Percentiles rank a stretch among this genome's conserved stretches.
Evolutionary conservation across 2,329 filamentous ascomycete genomes (phyloP).

Genomic region (Fusarium cicatricum): DNA sequence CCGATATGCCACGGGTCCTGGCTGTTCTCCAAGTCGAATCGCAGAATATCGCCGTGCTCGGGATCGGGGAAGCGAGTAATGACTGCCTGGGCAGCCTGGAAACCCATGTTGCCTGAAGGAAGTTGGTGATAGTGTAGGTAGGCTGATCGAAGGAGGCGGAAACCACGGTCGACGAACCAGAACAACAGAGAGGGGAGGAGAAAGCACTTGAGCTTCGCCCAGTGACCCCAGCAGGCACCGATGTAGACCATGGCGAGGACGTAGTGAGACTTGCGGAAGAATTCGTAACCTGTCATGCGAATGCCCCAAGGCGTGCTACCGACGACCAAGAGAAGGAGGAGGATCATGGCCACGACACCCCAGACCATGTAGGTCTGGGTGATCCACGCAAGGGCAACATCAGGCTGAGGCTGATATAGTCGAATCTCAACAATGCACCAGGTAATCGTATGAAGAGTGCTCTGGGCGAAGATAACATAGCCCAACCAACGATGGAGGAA

Average conservation of each 20-base stretch:
- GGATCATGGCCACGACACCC: conserved; percentile 73
- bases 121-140: conserved; percentile 68
- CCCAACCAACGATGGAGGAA: conserved; percentile 82
- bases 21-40: conserved; percentile 70
- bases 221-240: conserved; percentile 79
- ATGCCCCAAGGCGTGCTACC: conserved; percentile 67
- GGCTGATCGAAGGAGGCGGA: conserved; percentile 65
- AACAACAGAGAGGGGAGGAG: conserved; percentile 71
- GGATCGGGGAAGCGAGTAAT: conserved; percentile 60
- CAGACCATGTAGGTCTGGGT: conserved; percentile 74
- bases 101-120: conserved; percentile 55
- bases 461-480: conserved; percentile 75
- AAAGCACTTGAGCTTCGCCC: conserved; percentile 73
- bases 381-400: conserved; percentile 64
- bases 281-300: conserved; percentile 75
- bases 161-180: conserved; percentile 69
- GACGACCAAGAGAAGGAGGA: conserved; percentile 68
- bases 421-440: conserved; percentile 73
- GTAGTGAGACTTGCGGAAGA: conserved; percentile 79
- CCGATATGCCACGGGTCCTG: conserved; percentile 71
- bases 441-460: conserved; percentile 72
- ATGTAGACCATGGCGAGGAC: conserved; percentile 77
- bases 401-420: conserved; percentile 77
- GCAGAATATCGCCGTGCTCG: conserved; percentile 68
- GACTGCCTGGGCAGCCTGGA: conserved; percentile 60